Base-by-base conservation (phyloP, 805 yeast species). In the Pichia manshurica region DNA sequence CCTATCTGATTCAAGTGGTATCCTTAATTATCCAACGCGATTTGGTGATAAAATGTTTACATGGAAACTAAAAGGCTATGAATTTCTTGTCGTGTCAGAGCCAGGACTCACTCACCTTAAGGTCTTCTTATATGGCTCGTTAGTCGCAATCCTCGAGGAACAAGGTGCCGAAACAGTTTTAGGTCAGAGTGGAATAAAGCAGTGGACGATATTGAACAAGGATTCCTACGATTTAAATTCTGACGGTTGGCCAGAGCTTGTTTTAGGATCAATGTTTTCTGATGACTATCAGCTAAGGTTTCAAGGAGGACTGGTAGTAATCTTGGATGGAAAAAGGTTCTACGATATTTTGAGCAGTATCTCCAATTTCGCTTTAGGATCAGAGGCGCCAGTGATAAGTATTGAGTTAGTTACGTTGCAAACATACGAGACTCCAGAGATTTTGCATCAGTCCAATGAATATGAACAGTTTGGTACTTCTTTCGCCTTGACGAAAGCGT, bases 31-130 rank as follows among this genome's bases (percentile, higher is more conserved):
- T 45, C 66, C 71, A 5, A 52, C 60, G 0, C 56, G 70, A 40
- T 77, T 75, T 54, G 86, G 86, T 0, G 56, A 66, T 0, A 53
- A 64, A 2, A 50, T 77, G 37, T 61, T 64, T 0, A 53, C 53
- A 1, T 63, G 70, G 51, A 55, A 48, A 1, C 17, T 67, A 0
- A 48, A 58, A 5, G 67, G 59, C 4, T 32, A 56, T 1, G 66
- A 72, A 9, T 67, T 69, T 42, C 58, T 80, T 7, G 68, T 73
- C 0, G 68, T 78, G 4, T 60, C 78, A 0, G 72, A 75, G 45
- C 84, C 86, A 0, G 85, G 86, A 0, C 36, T 58, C 0, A 76
- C 81, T 4, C 50, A 56, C 1, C 42, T 81, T 1, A 68, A 70
- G 41, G 47, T 78, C 6, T 76, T 62, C 49, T 38, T 36, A 1